Percentiles rank a stretch among this genome's conserved stretches.
Conservation (phyloP, 148 eudicot genomes). For the Heliamphora exappendiculata region DNA sequence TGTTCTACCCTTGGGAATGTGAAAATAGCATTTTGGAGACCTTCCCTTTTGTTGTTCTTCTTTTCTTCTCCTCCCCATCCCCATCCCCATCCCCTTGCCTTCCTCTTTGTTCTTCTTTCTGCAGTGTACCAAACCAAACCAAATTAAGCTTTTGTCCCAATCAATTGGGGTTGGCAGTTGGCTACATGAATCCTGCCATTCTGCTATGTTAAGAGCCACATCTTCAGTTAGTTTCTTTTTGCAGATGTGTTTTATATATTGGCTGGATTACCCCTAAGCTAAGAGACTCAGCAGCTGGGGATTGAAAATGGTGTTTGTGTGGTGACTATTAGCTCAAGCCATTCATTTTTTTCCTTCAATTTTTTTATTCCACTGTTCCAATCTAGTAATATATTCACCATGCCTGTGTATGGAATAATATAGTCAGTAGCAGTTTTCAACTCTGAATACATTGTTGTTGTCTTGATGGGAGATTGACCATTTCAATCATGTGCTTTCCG, state of each 20-base stretch:
- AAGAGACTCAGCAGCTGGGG: too few species aligned
- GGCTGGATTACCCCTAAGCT: too few species aligned
- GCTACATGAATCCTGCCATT: too few species aligned
- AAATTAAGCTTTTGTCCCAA: too few species aligned
- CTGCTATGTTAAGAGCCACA: too few species aligned
- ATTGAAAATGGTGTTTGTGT: background rate
- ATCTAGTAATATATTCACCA: background rate
- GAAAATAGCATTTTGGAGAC: background rate
- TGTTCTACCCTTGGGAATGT: background rate
- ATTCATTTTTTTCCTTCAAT: background rate
- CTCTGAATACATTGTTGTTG: background rate
- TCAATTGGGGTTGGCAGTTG: too few species aligned
- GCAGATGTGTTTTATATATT: too few species aligned
- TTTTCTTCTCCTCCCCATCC: too few species aligned
- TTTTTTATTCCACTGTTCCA: background rate
- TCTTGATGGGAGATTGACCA: background rate
- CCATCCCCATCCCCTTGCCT: background rate
- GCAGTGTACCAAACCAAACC: too few species aligned
- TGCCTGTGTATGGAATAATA: background rate
- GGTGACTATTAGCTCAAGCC: background rate
- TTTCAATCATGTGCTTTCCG: background rate
- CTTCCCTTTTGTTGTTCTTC: background rate
- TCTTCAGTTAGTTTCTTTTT: too few species aligned
- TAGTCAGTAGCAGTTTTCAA: background rate
- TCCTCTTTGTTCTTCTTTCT: too few species aligned